Conservation (phyloP, 1,139 yeast genomes). For the Yamadazyma songkhlaensis region DNA sequence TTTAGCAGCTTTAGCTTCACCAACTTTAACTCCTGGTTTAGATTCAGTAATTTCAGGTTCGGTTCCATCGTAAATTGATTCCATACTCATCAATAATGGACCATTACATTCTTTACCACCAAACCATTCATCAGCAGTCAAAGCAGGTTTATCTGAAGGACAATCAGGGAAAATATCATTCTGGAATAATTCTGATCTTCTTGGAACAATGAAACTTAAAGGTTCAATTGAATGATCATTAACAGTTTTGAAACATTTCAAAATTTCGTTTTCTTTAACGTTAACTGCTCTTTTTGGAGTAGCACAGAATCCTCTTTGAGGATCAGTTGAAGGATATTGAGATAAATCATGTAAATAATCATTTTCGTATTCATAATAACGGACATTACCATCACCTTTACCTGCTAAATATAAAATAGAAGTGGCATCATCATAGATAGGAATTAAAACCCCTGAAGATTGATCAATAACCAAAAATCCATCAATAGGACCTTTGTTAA, state of each 20-base stretch:
- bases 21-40: conserved; percentile 27
- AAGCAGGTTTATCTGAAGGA: conserved; percentile 75
- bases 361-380: conserved; percentile 83
- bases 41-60: conserved; percentile 43
- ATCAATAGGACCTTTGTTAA: conserved; percentile 80
- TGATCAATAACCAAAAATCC: conserved; percentile 85
- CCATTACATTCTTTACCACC: conserved; percentile 74
- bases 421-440: conserved; percentile 80
- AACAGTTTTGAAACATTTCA: conserved; percentile 78
- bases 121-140: conserved; percentile 76
- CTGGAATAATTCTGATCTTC: conserved; percentile 91
- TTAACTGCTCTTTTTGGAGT: conserved; percentile 82
- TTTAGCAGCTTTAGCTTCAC: conserved; percentile 22
- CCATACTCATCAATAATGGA: conserved; percentile 79
- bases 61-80: conserved; percentile 74
- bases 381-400: conserved; percentile 96
- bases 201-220: conserved; percentile 85
- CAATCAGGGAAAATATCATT: conserved; percentile 91
- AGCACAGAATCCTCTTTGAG: conserved; percentile 94
- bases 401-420: conserved; percentile 87
- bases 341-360: conserved; percentile 81
- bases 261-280: conserved; percentile 79
- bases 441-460: conserved; percentile 91
- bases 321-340: conserved; percentile 82
- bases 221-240: conserved; percentile 85